Base-by-base conservation (phyloP, 2,329 filamentous ascomycete genomes). In the Septoria linicola region DNA sequence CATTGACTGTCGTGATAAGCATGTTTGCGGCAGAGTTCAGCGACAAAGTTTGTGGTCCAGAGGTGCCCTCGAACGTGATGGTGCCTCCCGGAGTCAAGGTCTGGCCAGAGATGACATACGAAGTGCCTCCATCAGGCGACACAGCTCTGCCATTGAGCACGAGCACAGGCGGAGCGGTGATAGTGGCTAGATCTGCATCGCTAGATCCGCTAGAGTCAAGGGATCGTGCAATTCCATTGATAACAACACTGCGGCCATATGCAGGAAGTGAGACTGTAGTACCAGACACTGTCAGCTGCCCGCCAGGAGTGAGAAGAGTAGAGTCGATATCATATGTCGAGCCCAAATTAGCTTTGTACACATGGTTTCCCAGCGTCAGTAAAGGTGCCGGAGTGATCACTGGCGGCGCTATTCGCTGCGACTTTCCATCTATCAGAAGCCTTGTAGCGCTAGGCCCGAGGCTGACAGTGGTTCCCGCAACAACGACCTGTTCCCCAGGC, bases 391-490 rank as follows among this genome's bases (percentile, higher is more conserved):
- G 60, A 2, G 68, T 69, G 19, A 64, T 61, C 1, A 51, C 44
- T 8, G 68, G 63, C 6, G 64, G 56, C 8, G 65, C 62, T 7
- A 73, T 49, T 7, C 59, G 36, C 41, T 63, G 64, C 1, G 70
- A 73, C 8, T 65, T 64, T 10, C 70, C 70, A 30, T 69, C 69
- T 21, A 76, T 54, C 3, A 76, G 68, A 2, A 76, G 57, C 25
- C 66, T 68, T 6, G 66, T 68, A 17, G 71, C 73, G 4, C 63
- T 69, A 1, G 67, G 59, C 3, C 58, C 73, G 8, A 76, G 65
- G 39, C 69, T 72, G 41, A 76, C 60, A 1, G 70, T 63, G 10
- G 68, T 72, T 1, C 70, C 72, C 42, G 63, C 64, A 1, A 73
- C 48, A 1, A 68, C 66, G 1, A 65, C 72, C 8, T 66, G 64